These are phyloP conservation scores for Cyclocybe cylindracea DNA, from an alignment of 768 basidiomycete species.

Conservation along the genomic window DNA sequence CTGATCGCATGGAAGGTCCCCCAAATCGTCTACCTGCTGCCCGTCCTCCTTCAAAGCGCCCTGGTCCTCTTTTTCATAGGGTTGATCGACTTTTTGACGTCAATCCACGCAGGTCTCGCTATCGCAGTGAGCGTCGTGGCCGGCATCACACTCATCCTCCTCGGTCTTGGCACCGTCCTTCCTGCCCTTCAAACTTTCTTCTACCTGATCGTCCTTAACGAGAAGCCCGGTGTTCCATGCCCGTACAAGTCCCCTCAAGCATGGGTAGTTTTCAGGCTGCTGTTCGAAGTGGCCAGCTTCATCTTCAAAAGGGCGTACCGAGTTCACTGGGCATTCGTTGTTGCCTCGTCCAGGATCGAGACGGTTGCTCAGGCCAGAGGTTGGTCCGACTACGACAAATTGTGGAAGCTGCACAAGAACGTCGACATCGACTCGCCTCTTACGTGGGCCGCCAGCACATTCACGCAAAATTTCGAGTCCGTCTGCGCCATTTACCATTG, in stretches of 20 bases:
- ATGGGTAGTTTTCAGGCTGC: too few species aligned
- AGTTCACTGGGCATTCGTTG: too few species aligned
- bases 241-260: conserved; percentile 14
- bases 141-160: conserved; percentile 10
- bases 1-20: conserved; percentile 24
- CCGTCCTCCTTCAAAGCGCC: conserved; percentile 24
- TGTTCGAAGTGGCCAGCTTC: too few species aligned
- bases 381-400: too few species aligned
- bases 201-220: background rate
- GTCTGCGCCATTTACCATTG: too few species aligned
- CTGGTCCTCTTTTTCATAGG: conserved; percentile 27
- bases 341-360: too few species aligned
- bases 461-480: too few species aligned
- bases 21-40: conserved; percentile 19
- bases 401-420: too few species aligned
- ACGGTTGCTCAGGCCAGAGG: too few species aligned
- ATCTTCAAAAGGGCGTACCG: too few species aligned
- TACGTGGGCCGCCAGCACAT: too few species aligned
- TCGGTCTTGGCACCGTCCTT: conserved; percentile 18
- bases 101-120: conserved; percentile 12
- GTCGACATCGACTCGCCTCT: too few species aligned
- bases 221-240: background rate
- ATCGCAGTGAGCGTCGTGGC: conserved; percentile 15
- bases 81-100: conserved; percentile 21
- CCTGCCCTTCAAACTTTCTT: conserved; percentile 17